phyloP scores from a whole-genome alignment of 768 basidiomycete genomes.

The Exsudoporus frostii region DNA sequence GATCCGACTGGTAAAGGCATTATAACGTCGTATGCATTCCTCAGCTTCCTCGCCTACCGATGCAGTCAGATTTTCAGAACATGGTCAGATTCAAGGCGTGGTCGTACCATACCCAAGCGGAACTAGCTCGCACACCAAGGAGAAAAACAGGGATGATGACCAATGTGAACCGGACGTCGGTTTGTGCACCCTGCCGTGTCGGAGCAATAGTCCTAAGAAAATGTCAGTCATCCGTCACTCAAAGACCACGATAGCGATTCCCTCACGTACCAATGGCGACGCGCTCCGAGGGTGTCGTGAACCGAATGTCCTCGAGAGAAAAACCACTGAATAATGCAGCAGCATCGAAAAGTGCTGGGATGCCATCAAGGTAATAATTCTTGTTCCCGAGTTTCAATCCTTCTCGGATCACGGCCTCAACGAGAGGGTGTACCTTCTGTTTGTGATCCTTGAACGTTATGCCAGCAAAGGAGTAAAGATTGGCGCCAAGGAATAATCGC shows the following conservation, averaged over 20 bases:
- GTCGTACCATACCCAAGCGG: constrained; percentile 44
- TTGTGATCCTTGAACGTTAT: constrained; percentile 63
- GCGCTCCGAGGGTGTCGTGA: constrained; percentile 44
- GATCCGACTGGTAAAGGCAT: constrained; percentile 56
- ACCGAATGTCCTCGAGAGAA: constrained; percentile 33
- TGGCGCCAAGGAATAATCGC: constrained; percentile 76
- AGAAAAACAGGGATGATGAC: constrained; percentile 70
- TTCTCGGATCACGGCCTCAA: constrained; percentile 74
- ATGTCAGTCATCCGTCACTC: neutral
- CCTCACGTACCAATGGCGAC: constrained; percentile 52
- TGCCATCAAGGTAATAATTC: constrained; percentile 74
- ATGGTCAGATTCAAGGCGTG: neutral
- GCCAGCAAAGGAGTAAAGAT: constrained; percentile 66
- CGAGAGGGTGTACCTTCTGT: constrained; percentile 53
- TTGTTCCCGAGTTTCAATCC: constrained; percentile 81
- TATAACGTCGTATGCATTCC: constrained; percentile 59
- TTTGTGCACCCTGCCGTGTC: constrained; percentile 66
- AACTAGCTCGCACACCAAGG: constrained; percentile 68
- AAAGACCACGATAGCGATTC: neutral
- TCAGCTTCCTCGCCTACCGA: constrained; percentile 42
- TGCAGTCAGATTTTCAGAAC: neutral
- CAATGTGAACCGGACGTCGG: constrained; percentile 59
- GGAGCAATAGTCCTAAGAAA: constrained; percentile 58
- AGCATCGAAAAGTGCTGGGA: constrained; percentile 63
- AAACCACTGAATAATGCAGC: constrained; percentile 37